Evolutionary conservation across 768 basidiomycete genomes (phyloP), one percentile per base, ranked within the genome.

Genomic region (Leccinum aurantiacum): DNA sequence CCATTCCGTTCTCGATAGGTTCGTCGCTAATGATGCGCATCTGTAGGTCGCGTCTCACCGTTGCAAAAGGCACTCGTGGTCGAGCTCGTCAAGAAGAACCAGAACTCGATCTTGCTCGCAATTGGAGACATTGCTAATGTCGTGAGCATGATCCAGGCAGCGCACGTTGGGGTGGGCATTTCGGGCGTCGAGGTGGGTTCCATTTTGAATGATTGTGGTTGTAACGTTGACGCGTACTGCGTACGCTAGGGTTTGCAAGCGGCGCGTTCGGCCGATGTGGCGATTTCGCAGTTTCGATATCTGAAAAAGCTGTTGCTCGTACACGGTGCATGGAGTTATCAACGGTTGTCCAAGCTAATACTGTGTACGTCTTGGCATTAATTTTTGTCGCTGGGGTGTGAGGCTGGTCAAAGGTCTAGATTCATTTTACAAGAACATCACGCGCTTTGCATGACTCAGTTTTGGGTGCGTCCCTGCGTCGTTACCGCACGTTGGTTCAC

Each of bases 381-480:
- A 27, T 27, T 27, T 38, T 27, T 25, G 49, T 14, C 35, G 14
- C 35, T 17, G 52, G 38, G 54, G 55, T 58, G 67, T 24, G 71
- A 49, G 8, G 70, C 38, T 52, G 29, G 59, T 41, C 2, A 25
- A 31, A 51, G 25, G n/a, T 52, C n/a, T 68, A 97, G 95, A 92
- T 75, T 97, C 95, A 1, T 98, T 99, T 79, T 99, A 98, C 82
- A 99, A 99, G 75, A 99, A 99, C 74, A 98, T 98, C 63, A 89
- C 90, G 31, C 81, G 27, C 27, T 99, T 15, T 98, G 98, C 74
- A 93, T 99, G 93, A 97, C 95, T 24, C 93, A 96, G 63, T 98
- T 98, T 74, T 98, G 95, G 95, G 95, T 95, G 74, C 24, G 83
- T 62, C 22, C 4, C 15, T 37, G 10, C 4, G 15, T 14, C 17